phyloP scores from a whole-genome alignment of 257 asterid genomes.

The Nemophila menziesii region DNA sequence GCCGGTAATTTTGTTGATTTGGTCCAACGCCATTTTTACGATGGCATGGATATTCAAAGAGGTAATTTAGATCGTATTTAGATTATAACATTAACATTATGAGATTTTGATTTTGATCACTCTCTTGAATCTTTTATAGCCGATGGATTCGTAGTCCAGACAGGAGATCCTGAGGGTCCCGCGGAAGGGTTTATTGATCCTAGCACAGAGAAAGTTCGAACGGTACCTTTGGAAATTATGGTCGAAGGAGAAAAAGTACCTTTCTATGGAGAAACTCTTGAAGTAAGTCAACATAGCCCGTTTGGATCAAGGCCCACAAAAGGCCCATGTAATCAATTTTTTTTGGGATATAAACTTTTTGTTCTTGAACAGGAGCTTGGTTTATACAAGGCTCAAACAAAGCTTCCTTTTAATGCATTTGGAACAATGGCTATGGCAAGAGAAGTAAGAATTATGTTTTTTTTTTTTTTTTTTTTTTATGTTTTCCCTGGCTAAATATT shows the following conservation, averaged over 20 bases:
- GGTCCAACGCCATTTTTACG: slow-evolving; percentile 91
- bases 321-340: no score
- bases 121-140: slow-evolving; percentile 45
- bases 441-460: slow-evolving; percentile 61
- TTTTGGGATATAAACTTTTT: no score
- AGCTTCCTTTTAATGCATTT: slow-evolving; percentile 92
- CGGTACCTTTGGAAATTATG: slow-evolving; percentile 86
- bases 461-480: slow-evolving; percentile 4
- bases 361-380: slow-evolving; percentile 69
- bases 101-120: slow-evolving; percentile 8
- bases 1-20: slow-evolving; percentile 90
- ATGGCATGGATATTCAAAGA: slow-evolving; percentile 99
- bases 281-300: no score
- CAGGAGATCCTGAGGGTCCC: slow-evolving; percentile 99
- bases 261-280: slow-evolving; percentile 78
- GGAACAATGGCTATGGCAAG: slow-evolving; percentile 99
- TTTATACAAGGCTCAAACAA: slow-evolving; percentile 94
- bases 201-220: slow-evolving; percentile 80
- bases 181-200: slow-evolving; percentile 98
- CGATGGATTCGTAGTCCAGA: slow-evolving; percentile 98
- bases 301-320: no score
- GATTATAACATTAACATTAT: not conserved
- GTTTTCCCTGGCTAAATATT: slow-evolving; percentile 1
- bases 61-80: slow-evolving; percentile 25
- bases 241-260: slow-evolving; percentile 80